Conservation (phyloP, 805 yeast species). For the Kazachstania psychrophila region DNA sequence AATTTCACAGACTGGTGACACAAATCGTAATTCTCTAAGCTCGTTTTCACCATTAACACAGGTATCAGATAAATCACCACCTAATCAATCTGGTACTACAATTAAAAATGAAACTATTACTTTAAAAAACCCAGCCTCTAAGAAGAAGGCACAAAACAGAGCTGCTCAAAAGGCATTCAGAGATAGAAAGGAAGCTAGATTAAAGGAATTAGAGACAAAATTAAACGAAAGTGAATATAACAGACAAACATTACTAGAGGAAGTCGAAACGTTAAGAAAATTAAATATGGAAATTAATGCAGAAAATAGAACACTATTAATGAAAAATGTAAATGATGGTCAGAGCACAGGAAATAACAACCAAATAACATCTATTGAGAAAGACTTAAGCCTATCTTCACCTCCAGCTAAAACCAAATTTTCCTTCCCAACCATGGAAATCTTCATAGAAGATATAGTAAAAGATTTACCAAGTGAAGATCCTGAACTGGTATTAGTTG, state of each 20-base stretch:
- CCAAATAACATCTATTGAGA: too few relatives aligned
- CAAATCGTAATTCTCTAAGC: neutral
- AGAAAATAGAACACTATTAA: slow-evolving; percentile 49
- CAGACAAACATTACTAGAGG: slow-evolving; percentile 36
- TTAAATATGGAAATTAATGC: slow-evolving; percentile 48
- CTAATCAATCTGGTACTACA: neutral
- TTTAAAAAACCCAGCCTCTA: slow-evolving; percentile 29
- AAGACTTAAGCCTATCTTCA: neutral
- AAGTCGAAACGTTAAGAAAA: slow-evolving; percentile 43
- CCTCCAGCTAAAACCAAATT: neutral
- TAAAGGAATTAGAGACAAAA: slow-evolving; percentile 57
- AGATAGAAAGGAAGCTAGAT: slow-evolving; percentile 65
- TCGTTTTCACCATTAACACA: neutral
- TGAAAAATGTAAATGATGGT: slow-evolving; percentile 11
- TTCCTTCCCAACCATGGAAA: slow-evolving; percentile 27
- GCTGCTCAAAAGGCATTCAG: slow-evolving; percentile 85
- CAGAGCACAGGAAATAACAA: too few relatives aligned
- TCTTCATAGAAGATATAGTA: slow-evolving; percentile 9
- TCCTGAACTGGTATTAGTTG: too few relatives aligned
- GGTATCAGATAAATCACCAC: neutral
- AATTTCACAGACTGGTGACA: neutral
- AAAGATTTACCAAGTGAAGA: too few relatives aligned
- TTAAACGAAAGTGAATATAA: slow-evolving; percentile 50
- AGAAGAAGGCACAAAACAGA: slow-evolving; percentile 69
- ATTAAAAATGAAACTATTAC: neutral